phyloP scores from a whole-genome alignment of 305 asterid genomes.

The Solanum hybrid region DNA sequence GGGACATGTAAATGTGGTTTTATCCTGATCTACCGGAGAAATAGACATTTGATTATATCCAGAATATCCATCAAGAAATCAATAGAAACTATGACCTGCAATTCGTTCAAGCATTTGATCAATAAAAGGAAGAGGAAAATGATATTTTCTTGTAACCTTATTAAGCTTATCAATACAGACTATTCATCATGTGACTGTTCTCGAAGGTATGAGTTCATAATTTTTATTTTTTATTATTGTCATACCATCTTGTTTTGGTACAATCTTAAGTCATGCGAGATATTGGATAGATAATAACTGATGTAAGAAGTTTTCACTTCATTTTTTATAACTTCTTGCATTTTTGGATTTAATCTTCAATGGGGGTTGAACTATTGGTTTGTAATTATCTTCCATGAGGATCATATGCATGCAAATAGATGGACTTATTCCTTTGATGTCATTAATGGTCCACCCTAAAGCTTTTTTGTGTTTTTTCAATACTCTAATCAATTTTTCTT shows the following conservation, averaged over 20 bases:
- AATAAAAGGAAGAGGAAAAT: not conserved
- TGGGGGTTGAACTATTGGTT: not conserved
- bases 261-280: not conserved
- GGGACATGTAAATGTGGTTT: not conserved
- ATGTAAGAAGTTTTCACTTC: not conserved
- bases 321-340: not conserved
- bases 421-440: not conserved
- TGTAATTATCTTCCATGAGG: not conserved
- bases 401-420: not conserved
- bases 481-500: not conserved
- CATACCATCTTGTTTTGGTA: not conserved
- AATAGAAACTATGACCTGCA: too few species aligned
- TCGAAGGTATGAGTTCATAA: not conserved
- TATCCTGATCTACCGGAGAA: not conserved
- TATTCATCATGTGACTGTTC: not conserved
- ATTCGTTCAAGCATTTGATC: not conserved
- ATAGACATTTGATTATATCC: not conserved
- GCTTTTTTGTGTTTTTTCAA: not conserved
- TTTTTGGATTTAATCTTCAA: not conserved
- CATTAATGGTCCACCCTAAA: not conserved
- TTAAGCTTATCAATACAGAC: not conserved
- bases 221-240: not conserved
- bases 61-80: not conserved
- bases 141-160: not conserved
- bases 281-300: too few species aligned